Evolutionary conservation across 192 early-diverging fungal genomes (phyloP).

Genomic region (Entophlyctis luteolus): DNA sequence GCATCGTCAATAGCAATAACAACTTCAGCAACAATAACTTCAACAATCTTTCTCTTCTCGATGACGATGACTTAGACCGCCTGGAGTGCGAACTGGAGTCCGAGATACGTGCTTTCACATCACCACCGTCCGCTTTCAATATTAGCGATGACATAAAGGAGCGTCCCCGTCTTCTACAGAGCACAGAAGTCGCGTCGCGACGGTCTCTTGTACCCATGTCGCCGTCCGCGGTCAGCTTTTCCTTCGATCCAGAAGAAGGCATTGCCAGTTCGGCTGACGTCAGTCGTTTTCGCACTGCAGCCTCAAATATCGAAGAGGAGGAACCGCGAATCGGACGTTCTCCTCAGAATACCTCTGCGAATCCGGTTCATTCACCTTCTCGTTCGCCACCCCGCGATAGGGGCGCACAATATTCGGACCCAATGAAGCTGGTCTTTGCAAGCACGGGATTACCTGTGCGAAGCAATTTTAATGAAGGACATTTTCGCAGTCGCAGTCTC

Average conservation of each 20-base stretch:
- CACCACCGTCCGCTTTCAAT: neutral
- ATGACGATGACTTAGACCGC: neutral
- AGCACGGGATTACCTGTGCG: neutral
- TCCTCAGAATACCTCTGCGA: too few species aligned
- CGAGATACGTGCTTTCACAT: neutral
- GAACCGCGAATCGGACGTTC: too few species aligned
- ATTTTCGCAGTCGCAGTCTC: too few species aligned
- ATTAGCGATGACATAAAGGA: neutral
- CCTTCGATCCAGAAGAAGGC: neutral
- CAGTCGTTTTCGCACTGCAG: neutral
- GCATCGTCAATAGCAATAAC: too few species aligned
- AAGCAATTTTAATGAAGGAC: neutral
- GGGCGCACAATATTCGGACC: neutral
- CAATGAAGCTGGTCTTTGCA: neutral
- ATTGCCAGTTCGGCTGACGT: neutral
- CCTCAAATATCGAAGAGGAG: too few species aligned
- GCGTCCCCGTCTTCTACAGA: neutral
- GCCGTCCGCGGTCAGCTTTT: neutral
- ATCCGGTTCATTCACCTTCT: too few species aligned
- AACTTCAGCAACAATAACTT: too few species aligned
- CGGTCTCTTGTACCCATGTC: neutral
- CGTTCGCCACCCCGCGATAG: neutral
- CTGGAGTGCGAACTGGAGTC: neutral
- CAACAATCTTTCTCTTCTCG: too few species aligned
- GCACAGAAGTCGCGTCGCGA: neutral